phyloP scores from a whole-genome alignment of 2,329 filamentous ascomycete species.

The Fusarium globosum region DNA sequence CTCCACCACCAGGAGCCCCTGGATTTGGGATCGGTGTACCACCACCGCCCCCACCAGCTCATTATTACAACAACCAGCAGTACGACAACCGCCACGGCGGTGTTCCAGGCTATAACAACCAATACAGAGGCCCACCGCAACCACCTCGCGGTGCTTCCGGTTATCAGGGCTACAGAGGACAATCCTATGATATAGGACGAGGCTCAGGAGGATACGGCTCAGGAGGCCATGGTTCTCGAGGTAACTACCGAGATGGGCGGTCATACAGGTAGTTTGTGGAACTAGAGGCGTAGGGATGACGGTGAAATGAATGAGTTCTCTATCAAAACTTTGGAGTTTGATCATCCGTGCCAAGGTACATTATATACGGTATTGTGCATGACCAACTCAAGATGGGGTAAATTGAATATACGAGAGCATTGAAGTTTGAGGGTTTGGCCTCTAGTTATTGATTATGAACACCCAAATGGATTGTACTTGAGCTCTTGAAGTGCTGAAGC shows the following conservation, averaged over 20 bases:
- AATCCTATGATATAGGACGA: slow-evolving; percentile 33
- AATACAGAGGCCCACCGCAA: slow-evolving; percentile 33
- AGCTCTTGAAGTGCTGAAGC: background rate
- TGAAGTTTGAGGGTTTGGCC: background rate
- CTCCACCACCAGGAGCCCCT: slow-evolving; percentile 49
- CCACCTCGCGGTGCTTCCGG: slow-evolving; percentile 25
- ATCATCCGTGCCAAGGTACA: background rate
- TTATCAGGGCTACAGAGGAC: slow-evolving; percentile 36
- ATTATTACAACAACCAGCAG: slow-evolving; percentile 38
- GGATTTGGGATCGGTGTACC: slow-evolving; percentile 51
- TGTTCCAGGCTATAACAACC: slow-evolving; percentile 33
- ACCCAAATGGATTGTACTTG: background rate
- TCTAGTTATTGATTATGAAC: background rate
- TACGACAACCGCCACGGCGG: slow-evolving; percentile 30
- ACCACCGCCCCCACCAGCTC: slow-evolving; percentile 46
- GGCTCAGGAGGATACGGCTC: slow-evolving; percentile 31
- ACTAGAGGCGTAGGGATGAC: background rate
- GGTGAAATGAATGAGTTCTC: background rate
- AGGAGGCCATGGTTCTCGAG: slow-evolving; percentile 33
- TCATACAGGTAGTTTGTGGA: slow-evolving; percentile 36
- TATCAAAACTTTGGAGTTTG: background rate
- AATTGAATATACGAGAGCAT: background rate
- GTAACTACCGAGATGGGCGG: slow-evolving; percentile 36
- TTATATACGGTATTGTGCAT: background rate
- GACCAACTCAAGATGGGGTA: background rate